Conservation (phyloP, 345 rosid genomes). For the Viola odorata region DNA sequence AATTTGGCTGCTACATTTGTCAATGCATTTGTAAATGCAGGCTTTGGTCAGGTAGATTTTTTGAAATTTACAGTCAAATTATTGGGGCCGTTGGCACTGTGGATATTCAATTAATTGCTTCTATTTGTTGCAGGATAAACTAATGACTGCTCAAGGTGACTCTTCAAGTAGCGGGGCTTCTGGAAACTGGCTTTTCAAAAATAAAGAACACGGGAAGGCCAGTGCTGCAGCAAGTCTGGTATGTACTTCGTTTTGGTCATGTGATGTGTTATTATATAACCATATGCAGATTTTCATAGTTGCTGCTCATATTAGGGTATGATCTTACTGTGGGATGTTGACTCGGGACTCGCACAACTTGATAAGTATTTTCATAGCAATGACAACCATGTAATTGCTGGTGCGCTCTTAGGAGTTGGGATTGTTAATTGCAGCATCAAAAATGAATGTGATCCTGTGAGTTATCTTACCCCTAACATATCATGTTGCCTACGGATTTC, state of each 20-base stretch:
- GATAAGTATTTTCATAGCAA: conserved; percentile 84
- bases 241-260: conserved; percentile 15
- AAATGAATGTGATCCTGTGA: conserved; percentile 91
- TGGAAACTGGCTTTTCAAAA: conserved; percentile 91
- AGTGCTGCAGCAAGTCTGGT: conserved; percentile 98
- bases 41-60: conserved; percentile 76
- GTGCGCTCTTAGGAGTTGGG: conserved; percentile 92
- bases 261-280: neutral
- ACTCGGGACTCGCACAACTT: conserved; percentile 80
- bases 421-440: conserved; percentile 76
- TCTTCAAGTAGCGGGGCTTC: conserved; percentile 57
- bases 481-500: neutral
- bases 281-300: conserved; percentile 8
- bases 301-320: conserved; percentile 52
- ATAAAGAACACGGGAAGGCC: conserved; percentile 90
- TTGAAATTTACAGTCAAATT: conserved; percentile 8
- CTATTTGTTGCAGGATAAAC: conserved; percentile 58
- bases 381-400: conserved; percentile 77
- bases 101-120: conserved; percentile 6
- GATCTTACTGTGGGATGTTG: conserved; percentile 93
- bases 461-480: conserved; percentile 17
- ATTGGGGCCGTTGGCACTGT: neutral
- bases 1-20: conserved; percentile 95
- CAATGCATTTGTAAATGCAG: conserved; percentile 96
- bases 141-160: conserved; percentile 83